A percentile compares a stretch with the other conserved stretches of the same genome.
Conservation (phyloP, 1,284 basidiomycete genomes). For the Tylopilus sp. region DNA sequence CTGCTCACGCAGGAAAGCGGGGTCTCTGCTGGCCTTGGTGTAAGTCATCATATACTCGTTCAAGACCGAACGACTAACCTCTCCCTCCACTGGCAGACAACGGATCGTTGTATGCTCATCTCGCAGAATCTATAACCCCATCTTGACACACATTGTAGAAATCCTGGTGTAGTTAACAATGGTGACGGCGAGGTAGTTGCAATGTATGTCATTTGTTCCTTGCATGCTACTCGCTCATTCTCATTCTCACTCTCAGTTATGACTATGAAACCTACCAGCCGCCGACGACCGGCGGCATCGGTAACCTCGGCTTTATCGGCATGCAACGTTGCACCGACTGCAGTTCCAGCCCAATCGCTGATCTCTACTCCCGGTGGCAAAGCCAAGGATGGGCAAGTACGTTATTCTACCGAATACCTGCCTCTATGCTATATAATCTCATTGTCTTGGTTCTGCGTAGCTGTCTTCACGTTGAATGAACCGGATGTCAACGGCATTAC, state of each 20-base stretch:
- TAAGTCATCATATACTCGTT: background rate
- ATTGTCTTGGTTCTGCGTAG: slow-evolving; percentile 19
- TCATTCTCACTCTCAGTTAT: slow-evolving; percentile 39
- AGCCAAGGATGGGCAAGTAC: slow-evolving; percentile 45
- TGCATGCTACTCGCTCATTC: background rate
- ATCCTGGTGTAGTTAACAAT: slow-evolving; percentile 44
- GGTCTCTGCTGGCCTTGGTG: slow-evolving; percentile 13
- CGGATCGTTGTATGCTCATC: slow-evolving; percentile 23
- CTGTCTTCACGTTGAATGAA: slow-evolving; percentile 51
- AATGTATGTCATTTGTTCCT: slow-evolving; percentile 34
- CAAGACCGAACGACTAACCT: slow-evolving; percentile 8
- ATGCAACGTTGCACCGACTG: slow-evolving; percentile 53
- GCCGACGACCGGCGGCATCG: slow-evolving; percentile 42
- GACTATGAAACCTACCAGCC: slow-evolving; percentile 51
- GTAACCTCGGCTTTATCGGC: slow-evolving; percentile 50
- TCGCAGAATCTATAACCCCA: background rate
- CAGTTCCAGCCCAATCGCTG: slow-evolving; percentile 46
- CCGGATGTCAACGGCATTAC: slow-evolving; percentile 44
- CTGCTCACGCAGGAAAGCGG: slow-evolving; percentile 6
- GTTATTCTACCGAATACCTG: slow-evolving; percentile 7
- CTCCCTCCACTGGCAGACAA: slow-evolving; percentile 25
- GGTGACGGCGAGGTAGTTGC: slow-evolving; percentile 44
- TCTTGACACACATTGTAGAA: slow-evolving; percentile 26
- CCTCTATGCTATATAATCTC: background rate
- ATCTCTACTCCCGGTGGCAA: slow-evolving; percentile 44